phyloP scores from a whole-genome alignment of 176 grass and related monocot species.

The Bromus sterilis region DNA sequence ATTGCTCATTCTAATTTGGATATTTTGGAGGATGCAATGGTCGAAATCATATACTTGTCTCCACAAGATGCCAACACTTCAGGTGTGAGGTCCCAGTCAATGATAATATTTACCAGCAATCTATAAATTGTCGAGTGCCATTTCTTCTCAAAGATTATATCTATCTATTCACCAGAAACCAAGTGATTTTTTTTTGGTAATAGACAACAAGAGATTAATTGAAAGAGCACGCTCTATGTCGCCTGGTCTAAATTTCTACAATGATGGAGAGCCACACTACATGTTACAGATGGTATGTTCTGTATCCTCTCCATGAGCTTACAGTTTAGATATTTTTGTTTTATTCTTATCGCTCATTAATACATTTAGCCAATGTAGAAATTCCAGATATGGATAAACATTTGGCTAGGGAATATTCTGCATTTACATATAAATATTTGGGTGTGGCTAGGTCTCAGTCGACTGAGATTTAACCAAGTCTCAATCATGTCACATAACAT shows the following conservation, averaged over 20 bases:
- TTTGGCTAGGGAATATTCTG: neutral
- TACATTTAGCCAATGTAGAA: neutral
- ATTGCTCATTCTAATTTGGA: slow-evolving; percentile 45
- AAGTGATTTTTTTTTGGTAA: too few relatives aligned
- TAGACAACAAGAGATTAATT: slow-evolving; percentile 44
- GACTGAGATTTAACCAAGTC: too few relatives aligned
- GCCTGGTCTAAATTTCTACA: slow-evolving; percentile 43
- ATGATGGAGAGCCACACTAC: slow-evolving; percentile 52
- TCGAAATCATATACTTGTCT: slow-evolving; percentile 46
- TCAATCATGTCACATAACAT: too few relatives aligned
- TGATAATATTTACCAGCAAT: neutral
- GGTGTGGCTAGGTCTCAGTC: too few relatives aligned
- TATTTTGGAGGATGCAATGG: slow-evolving; percentile 56
- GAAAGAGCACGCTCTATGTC: slow-evolving; percentile 61
- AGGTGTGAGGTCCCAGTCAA: slow-evolving; percentile 32
- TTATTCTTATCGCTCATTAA: neutral
- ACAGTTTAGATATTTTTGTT: neutral
- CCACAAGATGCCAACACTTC: slow-evolving; percentile 28
- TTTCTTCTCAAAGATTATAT: neutral
- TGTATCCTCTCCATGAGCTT: neutral
- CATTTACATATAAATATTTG: neutral
- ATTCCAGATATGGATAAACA: neutral
- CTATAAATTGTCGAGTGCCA: neutral
- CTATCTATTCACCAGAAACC: slow-evolving; percentile 37
- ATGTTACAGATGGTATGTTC: slow-evolving; percentile 68